phyloP scores from a whole-genome alignment of 1,139 yeast species.

The Arxiozyma bovina region DNA sequence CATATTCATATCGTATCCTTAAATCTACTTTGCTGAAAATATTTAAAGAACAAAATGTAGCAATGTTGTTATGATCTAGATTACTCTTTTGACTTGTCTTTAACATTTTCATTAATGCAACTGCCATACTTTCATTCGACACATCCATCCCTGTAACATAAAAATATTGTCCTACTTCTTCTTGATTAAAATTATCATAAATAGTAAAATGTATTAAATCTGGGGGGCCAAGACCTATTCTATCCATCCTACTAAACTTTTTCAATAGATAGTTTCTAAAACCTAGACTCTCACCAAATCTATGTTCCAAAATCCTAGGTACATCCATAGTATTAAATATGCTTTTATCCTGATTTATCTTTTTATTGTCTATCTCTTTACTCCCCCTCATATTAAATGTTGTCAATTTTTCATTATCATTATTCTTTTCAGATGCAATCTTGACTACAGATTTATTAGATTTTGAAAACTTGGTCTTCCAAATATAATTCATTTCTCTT shows the following conservation, averaged over 20 bases:
- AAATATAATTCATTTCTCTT: conserved; percentile 13
- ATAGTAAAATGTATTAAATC: conserved; percentile 69
- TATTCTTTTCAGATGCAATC: neutral
- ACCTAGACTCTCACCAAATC: conserved; percentile 26
- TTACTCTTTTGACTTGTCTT: conserved; percentile 36
- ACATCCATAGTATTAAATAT: conserved; percentile 10
- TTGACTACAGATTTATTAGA: conserved; percentile 1
- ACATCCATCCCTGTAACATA: conserved; percentile 53
- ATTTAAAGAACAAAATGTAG: conserved; percentile 52
- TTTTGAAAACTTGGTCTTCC: conserved; percentile 10
- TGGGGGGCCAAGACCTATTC: conserved; percentile 63
- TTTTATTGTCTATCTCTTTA: neutral
- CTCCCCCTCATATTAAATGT: neutral
- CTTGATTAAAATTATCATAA: conserved; percentile 33
- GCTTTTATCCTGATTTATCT: neutral
- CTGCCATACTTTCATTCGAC: conserved; percentile 50
- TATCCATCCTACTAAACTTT: conserved; percentile 14
- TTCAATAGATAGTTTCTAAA: conserved; percentile 17
- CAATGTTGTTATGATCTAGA: conserved; percentile 4
- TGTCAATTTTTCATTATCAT: too few relatives aligned
- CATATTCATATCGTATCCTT: conserved; percentile 57
- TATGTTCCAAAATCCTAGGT: conserved; percentile 23
- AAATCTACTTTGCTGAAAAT: conserved; percentile 62
- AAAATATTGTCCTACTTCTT: conserved; percentile 38
- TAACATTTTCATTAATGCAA: conserved; percentile 69